Evolutionary conservation across 78 protist species (phyloP).

Genomic region (Planoprotostelium fungivorum): DNA sequence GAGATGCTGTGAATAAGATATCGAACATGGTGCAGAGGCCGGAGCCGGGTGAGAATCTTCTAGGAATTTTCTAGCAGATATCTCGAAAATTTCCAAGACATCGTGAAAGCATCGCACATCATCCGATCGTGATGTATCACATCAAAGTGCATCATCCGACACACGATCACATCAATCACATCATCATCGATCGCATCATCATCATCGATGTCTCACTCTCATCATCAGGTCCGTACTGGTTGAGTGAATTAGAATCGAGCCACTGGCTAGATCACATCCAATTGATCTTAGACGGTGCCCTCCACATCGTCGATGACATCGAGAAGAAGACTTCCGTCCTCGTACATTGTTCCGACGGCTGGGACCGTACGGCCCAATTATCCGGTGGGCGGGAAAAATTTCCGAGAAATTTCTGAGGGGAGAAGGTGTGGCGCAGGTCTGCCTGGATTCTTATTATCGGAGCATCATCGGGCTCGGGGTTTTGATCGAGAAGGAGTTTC

Average conservation of each 20-base stretch:
- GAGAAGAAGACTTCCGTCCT: conserved; percentile 33
- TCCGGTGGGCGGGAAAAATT: neutral
- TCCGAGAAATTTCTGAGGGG: neutral
- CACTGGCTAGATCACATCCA: conserved; percentile 54
- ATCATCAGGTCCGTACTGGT: conserved; percentile 35
- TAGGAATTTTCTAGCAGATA: too few relatives aligned
- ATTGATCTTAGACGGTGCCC: conserved; percentile 23
- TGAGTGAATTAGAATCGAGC: conserved; percentile 25
- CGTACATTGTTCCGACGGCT: conserved; percentile 96
- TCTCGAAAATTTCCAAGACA: too few relatives aligned
- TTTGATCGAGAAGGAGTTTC: conserved; percentile 92
- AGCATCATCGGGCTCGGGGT: conserved; percentile 83
- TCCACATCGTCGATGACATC: conserved; percentile 14
- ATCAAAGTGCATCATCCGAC: too few relatives aligned
- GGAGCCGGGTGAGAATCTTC: neutral
- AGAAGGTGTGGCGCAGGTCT: conserved; percentile 50
- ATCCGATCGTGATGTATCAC: too few relatives aligned
- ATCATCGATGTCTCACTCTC: too few relatives aligned
- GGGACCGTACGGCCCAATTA: conserved; percentile 82
- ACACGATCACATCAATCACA: too few relatives aligned
- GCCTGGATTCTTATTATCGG: conserved; percentile 87
- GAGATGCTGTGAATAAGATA: conserved; percentile 42
- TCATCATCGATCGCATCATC: too few relatives aligned
- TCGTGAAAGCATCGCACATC: too few relatives aligned
- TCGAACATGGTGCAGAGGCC: conserved; percentile 13